Evolutionary conservation across 176 grass and related monocot species (phyloP).

Genomic region (Raddia guianensis): DNA sequence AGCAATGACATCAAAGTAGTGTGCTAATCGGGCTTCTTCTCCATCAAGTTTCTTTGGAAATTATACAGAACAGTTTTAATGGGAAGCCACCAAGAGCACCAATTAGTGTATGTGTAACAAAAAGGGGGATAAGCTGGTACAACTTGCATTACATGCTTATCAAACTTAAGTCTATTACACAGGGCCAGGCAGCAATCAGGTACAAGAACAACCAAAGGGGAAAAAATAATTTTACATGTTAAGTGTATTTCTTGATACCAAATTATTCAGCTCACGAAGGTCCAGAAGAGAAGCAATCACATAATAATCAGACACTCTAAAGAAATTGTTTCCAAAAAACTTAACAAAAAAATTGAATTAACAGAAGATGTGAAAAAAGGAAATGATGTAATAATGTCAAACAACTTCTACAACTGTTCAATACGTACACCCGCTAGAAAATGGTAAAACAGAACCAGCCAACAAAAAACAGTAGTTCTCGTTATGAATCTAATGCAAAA

Average conservation of each 20-base stretch:
- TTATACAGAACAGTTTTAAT: conserved; percentile 20
- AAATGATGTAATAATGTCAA: background rate
- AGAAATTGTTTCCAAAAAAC: background rate
- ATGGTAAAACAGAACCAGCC: background rate
- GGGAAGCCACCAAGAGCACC: conserved; percentile 18
- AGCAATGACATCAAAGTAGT: conserved; percentile 85
- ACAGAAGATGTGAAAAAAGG: background rate
- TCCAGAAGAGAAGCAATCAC: background rate
- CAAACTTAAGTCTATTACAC: background rate
- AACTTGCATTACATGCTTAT: background rate
- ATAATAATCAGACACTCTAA: background rate
- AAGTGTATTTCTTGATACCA: background rate
- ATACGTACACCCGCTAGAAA: background rate
- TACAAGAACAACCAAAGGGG: background rate
- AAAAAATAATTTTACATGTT: background rate
- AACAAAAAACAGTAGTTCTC: background rate
- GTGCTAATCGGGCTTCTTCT: conserved; percentile 70
- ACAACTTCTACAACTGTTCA: background rate
- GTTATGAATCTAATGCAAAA: conserved; percentile 12
- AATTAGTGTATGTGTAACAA: background rate
- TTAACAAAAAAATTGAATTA: conserved; percentile 13
- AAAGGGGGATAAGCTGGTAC: background rate
- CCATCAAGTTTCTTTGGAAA: conserved; percentile 85
- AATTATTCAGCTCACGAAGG: background rate
- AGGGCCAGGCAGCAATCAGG: background rate